Evolutionary conservation across 352 stramenopile species (phyloP), one percentile per base, ranked within the genome.

Genomic region (Phytophthora pinifolia): DNA sequence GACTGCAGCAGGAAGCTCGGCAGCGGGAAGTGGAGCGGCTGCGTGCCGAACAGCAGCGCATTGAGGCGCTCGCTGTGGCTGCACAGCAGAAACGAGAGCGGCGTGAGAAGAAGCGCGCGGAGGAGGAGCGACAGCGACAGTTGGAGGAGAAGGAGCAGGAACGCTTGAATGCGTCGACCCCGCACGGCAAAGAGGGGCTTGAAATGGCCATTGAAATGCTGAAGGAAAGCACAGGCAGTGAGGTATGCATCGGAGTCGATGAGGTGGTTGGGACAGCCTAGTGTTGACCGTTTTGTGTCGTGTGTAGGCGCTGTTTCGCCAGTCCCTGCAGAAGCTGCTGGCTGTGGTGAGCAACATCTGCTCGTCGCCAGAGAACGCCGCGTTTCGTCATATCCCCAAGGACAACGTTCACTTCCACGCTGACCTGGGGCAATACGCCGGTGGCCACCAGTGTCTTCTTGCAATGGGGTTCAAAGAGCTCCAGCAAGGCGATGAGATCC

Each of bases 401-500:
- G 72, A 82, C n/a, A 94, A 94, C 44, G 56, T 34, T 4, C 54
- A 88, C 51, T 94, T 92, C 48, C 71, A 88, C 34, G 29, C 47
- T 10, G 84, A 92, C 38, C 55, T 94, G 15, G 84, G 84, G 1
- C 74, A 84, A 52, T 87, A 74, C 48, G 42, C 72, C 22, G 82
- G 79, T 33, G 82, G 80, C 3, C 53, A 86, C 38, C 67, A 86
- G 22, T 83, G 74, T 47, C 48, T 94, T n/a, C 55, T 89, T 14
- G 76, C 84, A 3, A 47, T 94, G 33, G 84, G 84, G 5, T 94
- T 94, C 36, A 67, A 70, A 31, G 80, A 86, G 42, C 43, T 88
- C 6, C 49, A 86, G 36, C 66, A 70, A 22, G 75, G 83, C 57
- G 59, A 75, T 38, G 52, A 65, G 46, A 38, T 20, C 1, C 46